Evolutionary conservation across 805 yeast genomes (phyloP), one percentile per base, ranked within the genome.

Genomic region (Naumovozyma baii): DNA sequence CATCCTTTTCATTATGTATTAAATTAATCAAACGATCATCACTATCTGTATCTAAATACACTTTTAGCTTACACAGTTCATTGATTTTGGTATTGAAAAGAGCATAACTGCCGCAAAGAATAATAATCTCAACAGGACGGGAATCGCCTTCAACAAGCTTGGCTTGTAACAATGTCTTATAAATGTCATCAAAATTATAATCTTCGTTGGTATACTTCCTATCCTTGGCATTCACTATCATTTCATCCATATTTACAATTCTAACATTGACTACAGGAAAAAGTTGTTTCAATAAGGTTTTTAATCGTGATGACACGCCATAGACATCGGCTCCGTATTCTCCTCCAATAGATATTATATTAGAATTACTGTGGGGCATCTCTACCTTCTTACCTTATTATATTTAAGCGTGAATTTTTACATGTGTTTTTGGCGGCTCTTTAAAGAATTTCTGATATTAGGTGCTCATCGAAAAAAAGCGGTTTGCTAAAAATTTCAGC

Each of bases 11-110:
- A 9, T 8, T 8, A 29, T 9, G 15, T 35, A 84, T 80, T 82
- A 92, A 76, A 47, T 94, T 72, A n/a, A 85, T 78, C 31, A 88
- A 64, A 39, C 96, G 64, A 4, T 82, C 76, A 58, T 88, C 97
- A 1, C 90, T 77, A 59, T 88, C 96, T 45, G 86, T 73, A 48
- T 84, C 92, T 13, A 88, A 69, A 50, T 80, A 88, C 2, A 88
- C 75, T 52, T 76, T 80, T 47, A 87, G 66, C 1, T 75, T 67
- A 0, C 88, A 78, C 52, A 71, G 44, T 9, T 64, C 64, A 28
- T 83, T 61, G 9, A 88, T 58, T 15, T 64, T 65, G 34, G 64
- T 62, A 55, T 84, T 80, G 52, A 76, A 82, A 18, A 88, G 66
- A 0, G 95, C 90, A 54, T 88, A 88, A 15, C 81, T 64, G 2